Evolutionary conservation across 106 monocot genomes (phyloP), one percentile per base, ranked within the genome.

Genomic region (Allium sativum): DNA sequence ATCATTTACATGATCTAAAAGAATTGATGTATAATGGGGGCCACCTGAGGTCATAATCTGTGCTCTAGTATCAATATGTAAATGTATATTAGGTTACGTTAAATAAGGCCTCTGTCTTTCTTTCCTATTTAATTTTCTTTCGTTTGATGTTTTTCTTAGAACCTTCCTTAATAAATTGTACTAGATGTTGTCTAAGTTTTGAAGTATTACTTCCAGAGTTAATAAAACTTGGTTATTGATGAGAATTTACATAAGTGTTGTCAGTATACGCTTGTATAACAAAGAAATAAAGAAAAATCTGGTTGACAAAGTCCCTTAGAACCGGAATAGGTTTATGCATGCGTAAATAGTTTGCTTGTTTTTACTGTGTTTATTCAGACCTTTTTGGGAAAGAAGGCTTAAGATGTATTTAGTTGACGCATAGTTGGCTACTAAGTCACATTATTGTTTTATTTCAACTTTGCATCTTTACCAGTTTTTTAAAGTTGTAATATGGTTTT

Each of bases 251-350:
- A 93, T 89, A 85, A 65, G 89, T 89, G 93, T 89, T 93, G 93
- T 80, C 75, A 59, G 75, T 68, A 56, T 74, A 74, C 71, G 84
- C 73, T 69, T 10, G 21, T 55, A 52, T 60, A 42, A 31, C 74
- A 71, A 62, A 73, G 56, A 65, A 62, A 65, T 66, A 60, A 14
- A 20, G 51, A 78, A 68, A 76, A 61, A 54, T 67, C 75, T 53
- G 92, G 94, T 89, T 94, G 94, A 90, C 86, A 94, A 86, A 94
- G 83, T 81, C 94, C 94, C 94, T 94, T 90, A 74, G 89, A 83
- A 94, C 94, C 89, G 89, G 94, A 94, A 76, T 89, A 86, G 86
- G 86, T 73, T 81, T 83, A 94, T 90, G 43, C 94, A 89, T 94
- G 86, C 89, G 94, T 72, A 94, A 78, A 83, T 86, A 94, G 94